Conservation (phyloP, 352 stramenopile genomes). For the Halophytophthora polymorphica region DNA sequence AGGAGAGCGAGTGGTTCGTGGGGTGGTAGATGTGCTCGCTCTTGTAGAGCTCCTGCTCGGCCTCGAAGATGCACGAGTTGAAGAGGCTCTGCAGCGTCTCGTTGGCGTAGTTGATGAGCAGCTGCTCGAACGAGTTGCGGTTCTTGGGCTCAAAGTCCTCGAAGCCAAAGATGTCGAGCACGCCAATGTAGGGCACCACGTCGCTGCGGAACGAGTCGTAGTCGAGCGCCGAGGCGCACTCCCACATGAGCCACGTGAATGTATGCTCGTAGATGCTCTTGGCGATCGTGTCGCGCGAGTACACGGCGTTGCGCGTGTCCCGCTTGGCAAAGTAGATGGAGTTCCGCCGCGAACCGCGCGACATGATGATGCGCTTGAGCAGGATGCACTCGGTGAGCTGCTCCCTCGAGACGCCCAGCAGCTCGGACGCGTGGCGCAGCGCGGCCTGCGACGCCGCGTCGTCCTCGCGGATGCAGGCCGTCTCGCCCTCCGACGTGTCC, state of each 20-base stretch:
- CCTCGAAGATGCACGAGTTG: slow-evolving; percentile 86
- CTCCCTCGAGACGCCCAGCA: slow-evolving; percentile 64
- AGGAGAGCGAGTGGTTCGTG: slow-evolving; percentile 79
- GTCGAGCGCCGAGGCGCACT: slow-evolving; percentile 74
- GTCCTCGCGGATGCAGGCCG: slow-evolving; percentile 47
- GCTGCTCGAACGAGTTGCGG: slow-evolving; percentile 89
- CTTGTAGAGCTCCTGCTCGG: slow-evolving; percentile 82
- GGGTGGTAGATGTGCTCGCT: slow-evolving; percentile 80
- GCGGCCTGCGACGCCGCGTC: slow-evolving; percentile 48
- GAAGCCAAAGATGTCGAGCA: slow-evolving; percentile 93
- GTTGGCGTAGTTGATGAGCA: slow-evolving; percentile 93
- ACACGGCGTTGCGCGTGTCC: slow-evolving; percentile 62
- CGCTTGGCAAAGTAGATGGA: slow-evolving; percentile 82
- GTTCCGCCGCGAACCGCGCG: slow-evolving; percentile 61
- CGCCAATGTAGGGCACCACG: slow-evolving; percentile 85
- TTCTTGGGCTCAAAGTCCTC: slow-evolving; percentile 89
- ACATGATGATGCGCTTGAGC: slow-evolving; percentile 73
- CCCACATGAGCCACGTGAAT: slow-evolving; percentile 88
- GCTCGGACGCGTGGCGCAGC: slow-evolving; percentile 43
- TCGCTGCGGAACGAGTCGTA: slow-evolving; percentile 80
- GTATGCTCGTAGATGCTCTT: slow-evolving; percentile 89
- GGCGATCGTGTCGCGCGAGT: slow-evolving; percentile 85
- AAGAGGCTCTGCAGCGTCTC: slow-evolving; percentile 89
- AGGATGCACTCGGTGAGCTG: slow-evolving; percentile 75
- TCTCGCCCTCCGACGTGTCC: slow-evolving; percentile 73